Evolutionary conservation across 805 yeast species (phyloP).

Genomic region (Vanderwaltozyma tropicalis): DNA sequence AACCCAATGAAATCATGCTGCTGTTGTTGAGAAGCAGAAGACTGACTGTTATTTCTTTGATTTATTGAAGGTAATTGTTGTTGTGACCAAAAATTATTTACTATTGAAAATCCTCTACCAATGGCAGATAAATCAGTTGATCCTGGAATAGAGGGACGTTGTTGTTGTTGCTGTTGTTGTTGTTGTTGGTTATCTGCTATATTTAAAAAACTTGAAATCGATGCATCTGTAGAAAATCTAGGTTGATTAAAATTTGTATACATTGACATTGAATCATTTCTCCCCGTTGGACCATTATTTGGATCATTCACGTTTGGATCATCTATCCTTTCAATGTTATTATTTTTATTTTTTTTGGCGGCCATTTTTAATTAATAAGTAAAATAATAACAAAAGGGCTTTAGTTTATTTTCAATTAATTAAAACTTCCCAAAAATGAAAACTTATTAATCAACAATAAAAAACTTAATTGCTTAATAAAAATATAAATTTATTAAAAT

Average conservation of each 20-base stretch:
- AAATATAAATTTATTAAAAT: too few relatives aligned
- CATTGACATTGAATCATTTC: constrained; percentile 19
- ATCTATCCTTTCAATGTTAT: background rate
- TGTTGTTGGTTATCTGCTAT: constrained; percentile 7
- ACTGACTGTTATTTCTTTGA: background rate
- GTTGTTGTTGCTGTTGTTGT: background rate
- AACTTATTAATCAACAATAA: too few relatives aligned
- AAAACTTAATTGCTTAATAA: too few relatives aligned
- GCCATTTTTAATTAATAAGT: background rate
- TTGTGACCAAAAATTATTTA: constrained; percentile 20
- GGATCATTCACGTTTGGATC: background rate
- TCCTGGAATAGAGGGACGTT: background rate
- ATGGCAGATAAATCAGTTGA: constrained; percentile 6
- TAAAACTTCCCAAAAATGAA: too few relatives aligned
- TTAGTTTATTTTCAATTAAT: too few relatives aligned
- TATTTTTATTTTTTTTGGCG: background rate
- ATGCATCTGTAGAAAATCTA: constrained; percentile 20
- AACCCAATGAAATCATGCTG: background rate
- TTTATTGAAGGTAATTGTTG: constrained; percentile 11
- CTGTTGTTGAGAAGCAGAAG: background rate
- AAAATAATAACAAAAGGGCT: background rate
- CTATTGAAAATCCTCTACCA: constrained; percentile 25
- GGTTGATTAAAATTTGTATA: constrained; percentile 17
- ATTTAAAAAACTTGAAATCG: constrained; percentile 21
- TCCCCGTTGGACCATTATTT: background rate